phyloP scores from a whole-genome alignment of 768 basidiomycete genomes.

The Nevesoporus exiguus region DNA sequence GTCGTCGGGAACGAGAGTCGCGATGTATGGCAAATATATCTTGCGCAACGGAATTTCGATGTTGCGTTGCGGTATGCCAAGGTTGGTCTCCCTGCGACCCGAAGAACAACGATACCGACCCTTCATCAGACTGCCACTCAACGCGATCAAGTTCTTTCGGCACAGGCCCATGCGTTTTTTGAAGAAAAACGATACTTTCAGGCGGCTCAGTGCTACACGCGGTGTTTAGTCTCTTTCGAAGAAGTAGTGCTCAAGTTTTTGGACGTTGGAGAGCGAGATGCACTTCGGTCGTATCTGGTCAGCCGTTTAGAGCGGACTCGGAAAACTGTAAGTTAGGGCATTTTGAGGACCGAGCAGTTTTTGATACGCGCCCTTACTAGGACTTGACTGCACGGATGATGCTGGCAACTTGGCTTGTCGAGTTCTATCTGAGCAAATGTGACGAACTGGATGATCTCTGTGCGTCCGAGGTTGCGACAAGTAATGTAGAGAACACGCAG shows the following conservation, averaged over 20 bases:
- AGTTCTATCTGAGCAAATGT: constrained; percentile 95
- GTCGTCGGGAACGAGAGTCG: constrained; percentile 84
- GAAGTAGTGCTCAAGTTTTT: constrained; percentile 89
- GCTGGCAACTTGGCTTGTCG: constrained; percentile 97
- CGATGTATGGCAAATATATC: constrained; percentile 91
- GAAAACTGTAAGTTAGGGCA: constrained; percentile 59
- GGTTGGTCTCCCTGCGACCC: constrained; percentile 41
- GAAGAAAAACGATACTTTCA: constrained; percentile 79
- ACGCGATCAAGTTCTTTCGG: constrained; percentile 76
- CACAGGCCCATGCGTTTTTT: constrained; percentile 81
- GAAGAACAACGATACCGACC: not conserved
- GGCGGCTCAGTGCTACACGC: constrained; percentile 89
- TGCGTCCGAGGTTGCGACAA: constrained; percentile 77
- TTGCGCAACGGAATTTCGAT: constrained; percentile 76
- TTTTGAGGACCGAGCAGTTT: not conserved
- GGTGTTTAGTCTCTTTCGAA: constrained; percentile 85
- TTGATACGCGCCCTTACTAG: constrained; percentile 38
- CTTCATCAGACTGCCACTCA: constrained; percentile 75
- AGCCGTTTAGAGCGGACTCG: constrained; percentile 82
- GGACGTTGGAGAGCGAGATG: constrained; percentile 86
- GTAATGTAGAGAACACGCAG: constrained; percentile 81
- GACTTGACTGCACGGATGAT: constrained; percentile 94
- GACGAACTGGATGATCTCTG: constrained; percentile 94
- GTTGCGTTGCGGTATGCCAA: constrained; percentile 77
- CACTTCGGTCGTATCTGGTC: constrained; percentile 84